Conservation (phyloP, 78 protist genomes). For the Dictyostelium citrinum region DNA sequence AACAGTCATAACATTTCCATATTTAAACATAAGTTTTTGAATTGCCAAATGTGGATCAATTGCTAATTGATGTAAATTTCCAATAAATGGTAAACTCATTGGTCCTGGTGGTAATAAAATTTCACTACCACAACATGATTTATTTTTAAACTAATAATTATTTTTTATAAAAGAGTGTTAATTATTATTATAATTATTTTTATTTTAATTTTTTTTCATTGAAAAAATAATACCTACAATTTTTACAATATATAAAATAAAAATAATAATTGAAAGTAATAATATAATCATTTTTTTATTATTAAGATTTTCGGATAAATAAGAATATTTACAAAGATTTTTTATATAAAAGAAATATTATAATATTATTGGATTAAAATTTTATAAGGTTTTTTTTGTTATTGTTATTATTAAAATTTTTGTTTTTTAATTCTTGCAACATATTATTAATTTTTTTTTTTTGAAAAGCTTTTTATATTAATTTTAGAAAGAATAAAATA, state of each 20-base stretch:
- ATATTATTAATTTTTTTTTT: too few relatives aligned
- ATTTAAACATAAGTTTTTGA: slow-evolving; percentile 2
- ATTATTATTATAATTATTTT: neutral
- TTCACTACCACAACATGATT: neutral
- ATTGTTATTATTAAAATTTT: too few relatives aligned
- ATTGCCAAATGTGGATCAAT: slow-evolving; percentile 35
- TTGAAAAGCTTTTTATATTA: neutral
- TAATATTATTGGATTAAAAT: neutral
- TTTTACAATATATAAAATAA: neutral
- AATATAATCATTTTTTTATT: neutral
- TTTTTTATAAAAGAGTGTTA: neutral
- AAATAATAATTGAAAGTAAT: neutral
- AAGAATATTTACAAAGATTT: neutral
- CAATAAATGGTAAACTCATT: slow-evolving; percentile 18
- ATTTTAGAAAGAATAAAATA: neutral
- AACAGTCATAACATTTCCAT: slow-evolving; percentile 47
- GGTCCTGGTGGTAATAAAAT: slow-evolving; percentile 56
- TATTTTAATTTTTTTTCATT: neutral
- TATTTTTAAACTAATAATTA: neutral
- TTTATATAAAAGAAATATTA: too few relatives aligned
- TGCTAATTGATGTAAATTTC: slow-evolving; percentile 5
- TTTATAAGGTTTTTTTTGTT: too few relatives aligned
- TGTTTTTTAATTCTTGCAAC: neutral
- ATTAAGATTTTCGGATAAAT: neutral
- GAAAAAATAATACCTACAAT: neutral